phyloP scores from a whole-genome alignment of 352 stramenopile species.

The Globisporangium echinulatum region DNA sequence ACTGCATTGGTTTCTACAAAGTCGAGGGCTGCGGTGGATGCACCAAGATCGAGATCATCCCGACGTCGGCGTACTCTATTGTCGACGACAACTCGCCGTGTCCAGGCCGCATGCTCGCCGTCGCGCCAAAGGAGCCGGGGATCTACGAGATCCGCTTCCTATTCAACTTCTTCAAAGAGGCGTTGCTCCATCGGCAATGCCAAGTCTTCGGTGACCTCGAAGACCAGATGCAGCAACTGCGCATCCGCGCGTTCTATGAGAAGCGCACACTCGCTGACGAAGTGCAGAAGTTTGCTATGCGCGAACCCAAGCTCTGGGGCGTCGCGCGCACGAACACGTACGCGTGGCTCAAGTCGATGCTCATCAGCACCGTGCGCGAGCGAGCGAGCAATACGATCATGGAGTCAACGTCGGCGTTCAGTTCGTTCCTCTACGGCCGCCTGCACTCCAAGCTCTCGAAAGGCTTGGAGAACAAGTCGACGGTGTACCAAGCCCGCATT shows the following conservation, averaged over 20 bases:
- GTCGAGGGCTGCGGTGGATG: constrained; percentile 25
- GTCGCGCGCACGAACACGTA: constrained; percentile 40
- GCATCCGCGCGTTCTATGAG: constrained; percentile 48
- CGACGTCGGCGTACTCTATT: constrained; percentile 42
- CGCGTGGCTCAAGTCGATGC: constrained; percentile 44
- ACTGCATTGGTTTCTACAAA: constrained; percentile 56
- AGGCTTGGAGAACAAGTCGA: constrained; percentile 20
- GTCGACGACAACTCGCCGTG: constrained; percentile 27
- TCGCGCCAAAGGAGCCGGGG: constrained; percentile 32
- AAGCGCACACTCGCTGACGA: constrained; percentile 37
- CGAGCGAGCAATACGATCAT: constrained; percentile 18
- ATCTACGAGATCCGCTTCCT: constrained; percentile 62
- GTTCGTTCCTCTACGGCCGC: constrained; percentile 24
- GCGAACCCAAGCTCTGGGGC: constrained; percentile 27
- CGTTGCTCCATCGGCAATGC: constrained; percentile 47
- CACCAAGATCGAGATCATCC: constrained; percentile 44
- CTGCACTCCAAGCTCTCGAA: constrained; percentile 31
- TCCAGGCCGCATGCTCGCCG: constrained; percentile 39
- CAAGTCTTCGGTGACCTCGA: constrained; percentile 50
- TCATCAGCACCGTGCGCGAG: constrained; percentile 38
- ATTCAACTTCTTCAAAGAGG: constrained; percentile 61
- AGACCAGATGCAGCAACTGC: constrained; percentile 57
- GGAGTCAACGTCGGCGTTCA: constrained; percentile 35
- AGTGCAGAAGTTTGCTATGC: constrained; percentile 32
- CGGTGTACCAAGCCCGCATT: constrained; percentile 32